Evolutionary conservation across 164 flowering plant genomes (phyloP), one percentile per base, ranked within the genome.

Genomic region (Macadamia tetraphylla): DNA sequence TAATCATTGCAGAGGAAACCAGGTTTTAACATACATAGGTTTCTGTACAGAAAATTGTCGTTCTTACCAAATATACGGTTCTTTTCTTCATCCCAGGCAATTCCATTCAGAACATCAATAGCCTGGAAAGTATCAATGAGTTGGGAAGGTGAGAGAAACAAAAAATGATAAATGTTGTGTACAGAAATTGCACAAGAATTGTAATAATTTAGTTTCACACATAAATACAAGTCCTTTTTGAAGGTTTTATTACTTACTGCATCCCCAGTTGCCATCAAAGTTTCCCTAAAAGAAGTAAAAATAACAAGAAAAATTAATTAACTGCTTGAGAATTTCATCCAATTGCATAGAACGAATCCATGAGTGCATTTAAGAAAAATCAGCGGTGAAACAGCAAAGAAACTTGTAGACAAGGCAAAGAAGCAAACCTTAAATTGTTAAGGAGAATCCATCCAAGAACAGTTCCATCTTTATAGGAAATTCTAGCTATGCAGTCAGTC

Each of bases 401-500:
- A 73, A 58, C 58, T 17, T 60, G 52, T 40, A 13, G 9, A 43
- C 30, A 42, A 52, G 40, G 63, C 49, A 17, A 29, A 49, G n/a
- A 71, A 60, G 58, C 60, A 66, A 66, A 92, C 99, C 98, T 90
- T 68, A 94, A 77, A 8, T 73, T 71, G 8, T 71, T 85, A 66
- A 94, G 98, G 65, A 90, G 83, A 77, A 94, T 80, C 99, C 97
- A 92, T 60, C 94, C 97, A 67, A 78, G 71, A 8, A 92, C 82
- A 46, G 3, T 40, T 12, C 98, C 98, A 83, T 85, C 87, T 64
- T 72, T 70, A 12, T 61, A 83, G 23, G 97, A 85, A 60, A 94
- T 86, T 83, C 97, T 90, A 59, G 86, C 99, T 48, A 94, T 90
- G 83, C 99, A 94, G 67, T 94, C 97, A 67, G 89, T 86, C 99